Base-by-base conservation (phyloP, 129 eudicot genomes). In the Tanacetum coccineum region DNA sequence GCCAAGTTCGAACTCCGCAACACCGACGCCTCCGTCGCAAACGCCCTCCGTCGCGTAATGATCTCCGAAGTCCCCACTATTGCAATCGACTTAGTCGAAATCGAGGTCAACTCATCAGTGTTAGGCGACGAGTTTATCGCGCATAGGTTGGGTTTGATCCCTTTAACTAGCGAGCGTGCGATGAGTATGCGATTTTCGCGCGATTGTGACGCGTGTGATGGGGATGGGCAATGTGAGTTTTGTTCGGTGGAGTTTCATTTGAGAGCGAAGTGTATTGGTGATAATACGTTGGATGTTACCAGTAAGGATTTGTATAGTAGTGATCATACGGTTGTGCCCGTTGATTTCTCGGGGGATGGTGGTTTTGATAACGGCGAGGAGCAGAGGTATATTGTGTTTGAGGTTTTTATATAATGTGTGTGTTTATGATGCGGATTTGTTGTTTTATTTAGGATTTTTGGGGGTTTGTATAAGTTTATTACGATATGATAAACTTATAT, bases 1-100 rank as follows among this genome's bases (percentile, higher is more conserved):
- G 74, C 70, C 67, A 88, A 93, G 56, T 93, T 93, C 79, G 98
- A 88, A 85, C 92, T 93, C 40, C 87, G 89, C 4, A 79, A 88
- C 42, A 88, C 98, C 53, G 98, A 93, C 60, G 92, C 92, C 9
- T 78, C 86, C 58, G 59, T 93, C 70, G 98, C 98, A 30, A 93
- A 93, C 81, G 98, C 98, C 2, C 95, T 93, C 78, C 98, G 98
- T 12, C 96, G 98, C 39, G 95, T 93, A n/a, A 93, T 93, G 98
- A 93, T 93, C 0, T 81, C 99, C 22, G 96, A 93, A 45, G 99
- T 93, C 9, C 99, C 99, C 9, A 93, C 96, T n/a, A 75, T 93
- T 69, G 99, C 96, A 59, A 89, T 93, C 26, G 99, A 93, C 46
- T 75, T 93, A 0, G 99, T 93, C 10, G 99, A 93, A 71, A 93